phyloP scores from a whole-genome alignment of 352 stramenopile species.

The Pythium pectinolyticum region DNA sequence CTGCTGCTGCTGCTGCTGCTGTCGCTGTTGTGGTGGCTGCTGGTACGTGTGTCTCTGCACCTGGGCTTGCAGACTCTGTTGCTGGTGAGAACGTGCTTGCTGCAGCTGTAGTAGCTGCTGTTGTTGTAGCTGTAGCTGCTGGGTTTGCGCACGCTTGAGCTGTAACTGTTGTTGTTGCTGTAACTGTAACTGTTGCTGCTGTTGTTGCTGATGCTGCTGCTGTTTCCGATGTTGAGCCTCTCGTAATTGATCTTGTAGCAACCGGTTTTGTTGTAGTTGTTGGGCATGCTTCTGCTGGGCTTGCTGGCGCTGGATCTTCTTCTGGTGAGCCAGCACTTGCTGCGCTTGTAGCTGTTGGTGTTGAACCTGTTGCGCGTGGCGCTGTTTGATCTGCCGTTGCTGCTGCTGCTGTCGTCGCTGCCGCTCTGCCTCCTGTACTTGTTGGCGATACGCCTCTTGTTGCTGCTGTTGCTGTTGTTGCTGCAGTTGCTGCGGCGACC shows the following conservation, averaged over 20 bases:
- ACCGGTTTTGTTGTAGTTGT: background rate
- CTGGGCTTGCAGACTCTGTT: too few relatives aligned
- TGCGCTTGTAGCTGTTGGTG: background rate
- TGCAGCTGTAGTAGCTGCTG: background rate
- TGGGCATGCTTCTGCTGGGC: background rate
- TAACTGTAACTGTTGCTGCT: constrained; percentile 1
- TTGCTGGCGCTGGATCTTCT: background rate
- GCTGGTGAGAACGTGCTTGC: background rate
- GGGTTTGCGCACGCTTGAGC: background rate
- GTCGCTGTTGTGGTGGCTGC: too few relatives aligned
- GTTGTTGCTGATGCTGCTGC: constrained; percentile 8
- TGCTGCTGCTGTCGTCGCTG: background rate
- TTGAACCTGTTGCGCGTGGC: background rate
- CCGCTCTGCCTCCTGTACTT: background rate
- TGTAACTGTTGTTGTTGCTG: constrained; percentile 9
- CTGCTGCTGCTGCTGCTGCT: too few relatives aligned
- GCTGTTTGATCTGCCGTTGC: background rate
- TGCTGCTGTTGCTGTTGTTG: background rate
- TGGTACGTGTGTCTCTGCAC: too few relatives aligned
- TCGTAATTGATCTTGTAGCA: background rate
- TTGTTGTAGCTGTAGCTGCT: background rate
- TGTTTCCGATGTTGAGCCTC: background rate
- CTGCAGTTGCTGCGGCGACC: background rate
- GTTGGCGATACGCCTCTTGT: background rate
- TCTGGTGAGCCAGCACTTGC: background rate